phyloP scores from a whole-genome alignment of 352 stramenopile genomes.

The Phytophthora sansomeana region DNA sequence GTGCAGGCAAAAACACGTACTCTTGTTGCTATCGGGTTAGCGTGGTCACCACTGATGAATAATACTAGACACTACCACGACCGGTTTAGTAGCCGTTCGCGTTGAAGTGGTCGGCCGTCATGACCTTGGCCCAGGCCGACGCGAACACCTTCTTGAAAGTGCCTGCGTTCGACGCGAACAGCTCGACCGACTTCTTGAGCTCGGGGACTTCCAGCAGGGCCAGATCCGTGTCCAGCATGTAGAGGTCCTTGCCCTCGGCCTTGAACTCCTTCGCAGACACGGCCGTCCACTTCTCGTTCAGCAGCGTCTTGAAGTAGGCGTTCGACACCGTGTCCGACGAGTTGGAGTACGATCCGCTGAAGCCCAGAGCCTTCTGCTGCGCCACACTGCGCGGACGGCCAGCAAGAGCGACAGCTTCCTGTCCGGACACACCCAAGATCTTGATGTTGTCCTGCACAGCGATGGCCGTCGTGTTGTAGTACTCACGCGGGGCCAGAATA shows the following conservation, averaged over 20 bases:
- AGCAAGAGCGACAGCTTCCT: constrained; percentile 94
- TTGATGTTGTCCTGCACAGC: constrained; percentile 94
- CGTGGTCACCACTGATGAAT: background rate
- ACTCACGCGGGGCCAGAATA: constrained; percentile 91
- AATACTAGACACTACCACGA: background rate
- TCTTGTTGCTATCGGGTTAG: background rate
- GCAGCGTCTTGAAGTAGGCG: constrained; percentile 37
- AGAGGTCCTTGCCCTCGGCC: constrained; percentile 35
- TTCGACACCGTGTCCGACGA: constrained; percentile 86
- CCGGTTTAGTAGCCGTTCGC: constrained; percentile 28
- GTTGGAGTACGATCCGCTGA: constrained; percentile 85
- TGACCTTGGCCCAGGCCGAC: constrained; percentile 33
- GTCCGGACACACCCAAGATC: constrained; percentile 91
- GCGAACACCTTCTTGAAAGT: constrained; percentile 35
- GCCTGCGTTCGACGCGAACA: constrained; percentile 23
- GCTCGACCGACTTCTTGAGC: constrained; percentile 29
- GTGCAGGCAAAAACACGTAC: constrained; percentile 8
- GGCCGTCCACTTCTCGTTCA: constrained; percentile 33
- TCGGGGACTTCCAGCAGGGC: constrained; percentile 33
- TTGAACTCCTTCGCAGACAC: constrained; percentile 36
- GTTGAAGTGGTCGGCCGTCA: constrained; percentile 38
- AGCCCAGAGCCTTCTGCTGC: constrained; percentile 87
- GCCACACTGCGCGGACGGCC: constrained; percentile 90
- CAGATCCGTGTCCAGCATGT: constrained; percentile 38
- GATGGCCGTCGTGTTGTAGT: constrained; percentile 66